phyloP scores from a whole-genome alignment of 1,284 basidiomycete species.

The Athelia sp. region DNA sequence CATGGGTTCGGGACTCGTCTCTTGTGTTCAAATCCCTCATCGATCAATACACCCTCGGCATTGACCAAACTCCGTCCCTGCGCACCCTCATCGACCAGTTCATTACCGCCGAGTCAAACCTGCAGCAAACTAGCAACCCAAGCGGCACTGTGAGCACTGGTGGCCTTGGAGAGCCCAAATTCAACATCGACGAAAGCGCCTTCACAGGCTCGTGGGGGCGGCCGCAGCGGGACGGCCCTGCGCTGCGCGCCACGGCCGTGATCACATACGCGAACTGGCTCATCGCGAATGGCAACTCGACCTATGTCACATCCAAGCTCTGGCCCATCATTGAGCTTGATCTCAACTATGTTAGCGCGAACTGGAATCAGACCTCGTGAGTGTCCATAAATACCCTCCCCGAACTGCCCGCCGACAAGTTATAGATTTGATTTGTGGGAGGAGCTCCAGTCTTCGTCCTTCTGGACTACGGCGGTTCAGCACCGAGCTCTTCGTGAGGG shows the following conservation, averaged over 20 bases:
- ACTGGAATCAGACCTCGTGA: constrained; percentile 52
- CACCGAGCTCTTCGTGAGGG: constrained; percentile 55
- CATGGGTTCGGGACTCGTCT: constrained; percentile 52
- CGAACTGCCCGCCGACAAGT: no score
- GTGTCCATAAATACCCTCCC: no score
- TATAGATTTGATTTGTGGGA: constrained; percentile 62
- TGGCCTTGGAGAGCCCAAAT: constrained; percentile 69
- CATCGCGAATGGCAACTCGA: constrained; percentile 43
- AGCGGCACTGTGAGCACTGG: constrained; percentile 52
- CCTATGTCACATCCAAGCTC: constrained; percentile 45
- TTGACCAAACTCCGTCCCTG: constrained; percentile 28
- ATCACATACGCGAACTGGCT: constrained; percentile 69
- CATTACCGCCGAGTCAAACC: constrained; percentile 35
- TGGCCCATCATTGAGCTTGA: constrained; percentile 71
- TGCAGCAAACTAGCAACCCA: constrained; percentile 55
- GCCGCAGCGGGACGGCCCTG: constrained; percentile 73
- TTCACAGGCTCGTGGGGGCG: constrained; percentile 60
- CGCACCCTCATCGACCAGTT: constrained; percentile 43
- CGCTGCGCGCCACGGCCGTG: constrained; percentile 62
- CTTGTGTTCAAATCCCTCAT: constrained; percentile 48
- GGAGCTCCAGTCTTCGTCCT: constrained; percentile 54
- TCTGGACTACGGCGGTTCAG: constrained; percentile 59
- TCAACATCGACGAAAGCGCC: constrained; percentile 38
- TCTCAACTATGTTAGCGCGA: constrained; percentile 54
- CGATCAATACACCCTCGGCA: constrained; percentile 38